These are phyloP conservation scores for Trichoderma asperelloides DNA, from an alignment of 495 filamentous ascomycete species.

Conservation along the genomic window DNA sequence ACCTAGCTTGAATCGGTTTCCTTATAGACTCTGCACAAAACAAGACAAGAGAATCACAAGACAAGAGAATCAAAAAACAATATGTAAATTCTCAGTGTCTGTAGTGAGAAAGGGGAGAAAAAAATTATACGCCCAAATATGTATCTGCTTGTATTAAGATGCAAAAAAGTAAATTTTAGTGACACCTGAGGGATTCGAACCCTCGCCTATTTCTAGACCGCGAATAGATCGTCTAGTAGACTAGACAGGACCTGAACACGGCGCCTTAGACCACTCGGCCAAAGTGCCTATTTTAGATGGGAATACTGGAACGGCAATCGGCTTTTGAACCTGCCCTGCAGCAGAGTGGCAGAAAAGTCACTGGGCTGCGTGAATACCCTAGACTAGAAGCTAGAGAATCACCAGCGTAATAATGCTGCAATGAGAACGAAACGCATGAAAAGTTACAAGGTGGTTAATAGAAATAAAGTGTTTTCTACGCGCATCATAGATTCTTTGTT, in stretches of 20 bases:
- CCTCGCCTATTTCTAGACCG: conserved; percentile 24
- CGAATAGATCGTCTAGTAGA: conserved; percentile 14
- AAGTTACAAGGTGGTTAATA: too few species aligned
- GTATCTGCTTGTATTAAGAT: not conserved
- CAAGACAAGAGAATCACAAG: too few species aligned
- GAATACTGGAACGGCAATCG: not conserved
- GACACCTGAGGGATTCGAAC: conserved; percentile 30
- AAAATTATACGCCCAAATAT: not conserved
- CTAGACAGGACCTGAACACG: conserved; percentile 20
- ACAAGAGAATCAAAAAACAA: too few species aligned
- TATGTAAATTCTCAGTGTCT: not conserved
- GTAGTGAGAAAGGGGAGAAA: not conserved
- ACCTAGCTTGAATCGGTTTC: too few species aligned
- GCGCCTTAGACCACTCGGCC: conserved; percentile 29
- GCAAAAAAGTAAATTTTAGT: conserved; percentile 12
- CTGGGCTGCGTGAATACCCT: too few species aligned
- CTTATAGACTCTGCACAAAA: too few species aligned
- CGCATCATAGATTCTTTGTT: too few species aligned
- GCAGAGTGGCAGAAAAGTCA: too few species aligned
- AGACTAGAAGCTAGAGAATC: too few species aligned
- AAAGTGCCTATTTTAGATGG: conserved; percentile 16
- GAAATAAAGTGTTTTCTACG: too few species aligned
- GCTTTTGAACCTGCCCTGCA: not conserved
- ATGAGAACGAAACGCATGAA: too few species aligned
- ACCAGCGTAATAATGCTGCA: too few species aligned